These are phyloP conservation scores for Botryococcus braunii DNA, from an alignment of 163 green algal species.

Conservation along the genomic window DNA sequence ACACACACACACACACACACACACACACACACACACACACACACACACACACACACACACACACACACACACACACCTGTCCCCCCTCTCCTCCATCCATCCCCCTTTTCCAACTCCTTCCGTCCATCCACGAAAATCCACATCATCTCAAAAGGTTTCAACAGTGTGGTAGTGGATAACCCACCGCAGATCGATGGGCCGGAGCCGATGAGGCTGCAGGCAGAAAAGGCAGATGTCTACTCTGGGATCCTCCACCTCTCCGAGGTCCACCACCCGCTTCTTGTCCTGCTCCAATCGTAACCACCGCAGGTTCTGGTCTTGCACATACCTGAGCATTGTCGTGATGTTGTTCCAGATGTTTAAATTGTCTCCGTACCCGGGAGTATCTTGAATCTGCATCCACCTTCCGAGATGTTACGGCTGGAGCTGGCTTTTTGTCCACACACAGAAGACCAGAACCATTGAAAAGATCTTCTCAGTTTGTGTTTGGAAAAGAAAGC, in stretches of 20 bases:
- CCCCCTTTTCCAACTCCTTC: background rate
- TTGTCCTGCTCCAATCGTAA: slow-evolving; percentile 50
- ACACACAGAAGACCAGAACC: too few species aligned
- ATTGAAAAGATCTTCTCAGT: too few species aligned
- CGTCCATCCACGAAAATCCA: background rate
- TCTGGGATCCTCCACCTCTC: slow-evolving; percentile 57
- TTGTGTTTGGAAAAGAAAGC: too few species aligned
- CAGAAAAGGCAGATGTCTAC: slow-evolving; percentile 70
- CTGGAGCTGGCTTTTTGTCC: too few species aligned
- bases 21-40: too few species aligned
- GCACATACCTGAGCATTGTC: slow-evolving; percentile 37
- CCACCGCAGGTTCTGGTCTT: slow-evolving; percentile 44
- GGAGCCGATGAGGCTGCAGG: slow-evolving; percentile 57
- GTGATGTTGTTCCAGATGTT: slow-evolving; percentile 56
- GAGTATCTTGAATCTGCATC: slow-evolving; percentile 55
- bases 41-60: too few species aligned
- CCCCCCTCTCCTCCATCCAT: background rate
- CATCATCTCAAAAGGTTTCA: background rate
- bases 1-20: too few species aligned
- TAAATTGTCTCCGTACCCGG: slow-evolving; percentile 68
- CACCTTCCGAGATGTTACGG: too few species aligned
- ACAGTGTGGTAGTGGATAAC: background rate
- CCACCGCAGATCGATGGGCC: slow-evolving; percentile 39
- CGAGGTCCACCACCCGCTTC: slow-evolving; percentile 42
- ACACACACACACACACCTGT: slow-evolving; percentile 8